Evolutionary conservation across 148 eudicot species (phyloP).

Genomic region (Beta vulgaris): DNA sequence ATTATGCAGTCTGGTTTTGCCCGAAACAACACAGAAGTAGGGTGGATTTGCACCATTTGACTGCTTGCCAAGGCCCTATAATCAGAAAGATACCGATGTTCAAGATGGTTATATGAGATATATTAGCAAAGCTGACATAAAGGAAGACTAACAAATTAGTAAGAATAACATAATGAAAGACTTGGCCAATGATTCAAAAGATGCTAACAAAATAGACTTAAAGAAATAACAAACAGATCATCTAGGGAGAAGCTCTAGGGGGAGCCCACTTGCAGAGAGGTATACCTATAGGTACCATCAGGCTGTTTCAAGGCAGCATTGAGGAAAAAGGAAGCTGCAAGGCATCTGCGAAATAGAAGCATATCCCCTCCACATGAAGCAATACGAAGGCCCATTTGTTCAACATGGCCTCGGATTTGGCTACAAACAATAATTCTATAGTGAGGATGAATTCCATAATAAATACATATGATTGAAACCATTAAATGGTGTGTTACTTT

Average conservation of each 20-base stretch:
- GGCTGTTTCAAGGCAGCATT: conserved; percentile 88
- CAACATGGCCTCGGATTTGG: conserved; percentile 73
- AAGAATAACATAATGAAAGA: too few species aligned
- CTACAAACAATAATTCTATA: conserved; percentile 36
- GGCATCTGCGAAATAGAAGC: conserved; percentile 75
- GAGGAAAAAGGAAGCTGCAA: conserved; percentile 85
- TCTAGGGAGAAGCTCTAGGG: background rate
- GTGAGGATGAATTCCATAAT: background rate
- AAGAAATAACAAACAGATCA: background rate
- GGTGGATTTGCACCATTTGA: conserved; percentile 79
- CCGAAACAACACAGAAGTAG: conserved; percentile 70
- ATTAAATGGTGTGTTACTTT: background rate
- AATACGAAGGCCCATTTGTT: conserved; percentile 72
- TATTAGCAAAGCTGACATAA: background rate
- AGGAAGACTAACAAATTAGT: too few species aligned
- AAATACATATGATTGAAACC: background rate
- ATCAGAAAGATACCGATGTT: background rate
- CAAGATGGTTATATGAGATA: background rate
- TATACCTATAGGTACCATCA: conserved; percentile 84
- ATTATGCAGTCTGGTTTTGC: conserved; percentile 80
- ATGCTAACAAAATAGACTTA: too few species aligned
- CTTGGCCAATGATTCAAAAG: too few species aligned
- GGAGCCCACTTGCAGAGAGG: background rate
- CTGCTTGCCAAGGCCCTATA: conserved; percentile 75
- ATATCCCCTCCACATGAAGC: conserved; percentile 87